Base-by-base conservation (phyloP, 2,329 filamentous ascomycete species). In the Ustulina deusta region DNA sequence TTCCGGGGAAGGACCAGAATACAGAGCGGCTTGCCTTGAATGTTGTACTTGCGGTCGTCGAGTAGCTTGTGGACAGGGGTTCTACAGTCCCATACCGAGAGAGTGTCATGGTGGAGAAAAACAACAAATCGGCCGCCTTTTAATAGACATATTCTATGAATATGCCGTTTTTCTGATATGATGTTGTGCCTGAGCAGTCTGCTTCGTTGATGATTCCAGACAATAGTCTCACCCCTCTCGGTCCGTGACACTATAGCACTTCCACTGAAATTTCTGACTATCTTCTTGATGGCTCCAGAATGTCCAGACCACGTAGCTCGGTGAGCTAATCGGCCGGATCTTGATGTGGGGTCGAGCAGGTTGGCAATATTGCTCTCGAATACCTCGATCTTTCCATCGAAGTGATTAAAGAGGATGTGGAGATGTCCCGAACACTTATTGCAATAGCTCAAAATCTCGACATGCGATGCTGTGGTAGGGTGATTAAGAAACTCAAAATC, bases 211-310 rank as follows among this genome's bases (percentile, higher is more conserved):
- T 97, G 92, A 69, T 87, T 89, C 94, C 94, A 97, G 2, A 97
- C 87, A 71, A 95, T 89, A 65, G 90, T 91, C 78, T 97, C 93
- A 67, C 93, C 92, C 49, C 90, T 85, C 66, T 89, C 85, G 0
- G 94, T 97, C 59, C 93, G 87, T 6, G 94, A 97, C 36, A 97
- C 89, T 49, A 97, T 83, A 4, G 93, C 91, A 70, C 89, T 86
- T 9, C 94, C 94, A 74, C 90, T 92, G 49, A 91, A 92, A 74
- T 94, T 97, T 68, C 94, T 90, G 52, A 97, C 91, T 67, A 97
- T 92, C 77, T 97, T 97, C 75, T 91, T 91, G 69, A 97, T 89
- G 0, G 93, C 85, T 17, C 87, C 87, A 17, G 91, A 92, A 81
- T 97, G 94, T 0, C 95, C 94, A 1, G 93, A 93, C 93, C 94